Base-by-base conservation (phyloP, 805 yeast species). In the Yarrowia divulgata region DNA sequence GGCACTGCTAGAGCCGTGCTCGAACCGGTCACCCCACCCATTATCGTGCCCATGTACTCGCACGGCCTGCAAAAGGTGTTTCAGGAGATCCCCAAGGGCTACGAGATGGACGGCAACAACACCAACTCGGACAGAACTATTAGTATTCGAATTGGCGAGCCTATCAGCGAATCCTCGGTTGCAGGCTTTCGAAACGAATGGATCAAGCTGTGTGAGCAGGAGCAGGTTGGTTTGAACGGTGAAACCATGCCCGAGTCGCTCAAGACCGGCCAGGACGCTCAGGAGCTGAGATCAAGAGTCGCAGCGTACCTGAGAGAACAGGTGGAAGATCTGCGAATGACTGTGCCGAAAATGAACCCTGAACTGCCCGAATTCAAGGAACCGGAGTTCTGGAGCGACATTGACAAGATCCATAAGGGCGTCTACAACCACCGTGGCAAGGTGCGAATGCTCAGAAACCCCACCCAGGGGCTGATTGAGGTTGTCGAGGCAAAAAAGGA, bases 11-110 rank as follows among this genome's bases (percentile, higher is more conserved):
- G 99, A 73, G 76, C 93, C 73, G 83, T 95, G 6, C 79, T 95
- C 69, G 99, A 94, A 77, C 82, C 96, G 10, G 88, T 94, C 0
- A 84, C 85, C 70, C 87, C 94, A 0, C 98, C 99, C 0, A 86
- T 93, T 1, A 85, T 94, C 16, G 87, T 95, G 16, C 98, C 98
- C 0, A 89, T 94, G 18, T 94, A 88, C 75, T 81, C 91, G 6
- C 85, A 87, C 63, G 99, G 99, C 0, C 90, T 94, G 74, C 97
- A 94, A 76, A 87, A 89, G 75, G 85, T 93, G 34, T 88, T 90
- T 12, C 97, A 98, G 0, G 98, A 94, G 78, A 85, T 74, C 70
- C 18, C 69, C 73, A 49, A 62, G 70, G 48, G 69, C 77, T 54
- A 54, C 45, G 60, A 54, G 14, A 35, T 34, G 60, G 45, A 37